Percentiles rank a stretch among this genome's conserved stretches.
These are phyloP conservation scores for Mycosphaerella sp. DNA, from an alignment of 2,329 filamentous ascomycete species.

Conservation along the genomic window DNA sequence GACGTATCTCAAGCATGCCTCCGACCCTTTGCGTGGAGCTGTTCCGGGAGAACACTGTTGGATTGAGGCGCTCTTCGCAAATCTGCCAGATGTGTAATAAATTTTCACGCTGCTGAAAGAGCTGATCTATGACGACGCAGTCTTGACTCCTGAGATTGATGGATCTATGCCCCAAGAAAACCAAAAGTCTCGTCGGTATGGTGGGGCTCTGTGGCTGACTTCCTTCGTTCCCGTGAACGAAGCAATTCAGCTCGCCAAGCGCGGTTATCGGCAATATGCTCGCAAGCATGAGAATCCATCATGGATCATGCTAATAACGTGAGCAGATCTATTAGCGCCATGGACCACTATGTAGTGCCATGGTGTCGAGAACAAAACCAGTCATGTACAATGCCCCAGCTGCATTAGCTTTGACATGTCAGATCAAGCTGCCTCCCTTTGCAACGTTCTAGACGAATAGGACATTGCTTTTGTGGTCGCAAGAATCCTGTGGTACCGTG, in stretches of 20 bases:
- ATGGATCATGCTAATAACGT: not conserved
- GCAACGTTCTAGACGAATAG: slow-evolving; percentile 1
- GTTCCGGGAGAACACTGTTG: not conserved
- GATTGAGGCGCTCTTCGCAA: not conserved
- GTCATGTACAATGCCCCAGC: slow-evolving; percentile 3
- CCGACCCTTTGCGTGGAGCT: too few species aligned
- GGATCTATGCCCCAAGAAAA: not conserved
- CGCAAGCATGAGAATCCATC: not conserved
- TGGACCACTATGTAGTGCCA: not conserved
- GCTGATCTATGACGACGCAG: not conserved
- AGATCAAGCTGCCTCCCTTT: slow-evolving; percentile 1
- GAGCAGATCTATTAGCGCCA: not conserved
- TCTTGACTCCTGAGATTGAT: not conserved
- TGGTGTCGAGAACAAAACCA: not conserved
- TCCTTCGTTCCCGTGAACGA: not conserved
- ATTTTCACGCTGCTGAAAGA: not conserved
- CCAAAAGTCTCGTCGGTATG: not conserved
- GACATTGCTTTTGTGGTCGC: not conserved
- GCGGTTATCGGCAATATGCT: not conserved
- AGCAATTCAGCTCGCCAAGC: not conserved
- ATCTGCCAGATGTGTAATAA: not conserved
- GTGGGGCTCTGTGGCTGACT: slow-evolving; percentile 3
- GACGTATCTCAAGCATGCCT: too few species aligned
- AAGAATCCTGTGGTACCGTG: not conserved
- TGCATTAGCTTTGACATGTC: not conserved